Evolutionary conservation across 805 yeast species (phyloP).

Genomic region (Pichia eremophila): DNA sequence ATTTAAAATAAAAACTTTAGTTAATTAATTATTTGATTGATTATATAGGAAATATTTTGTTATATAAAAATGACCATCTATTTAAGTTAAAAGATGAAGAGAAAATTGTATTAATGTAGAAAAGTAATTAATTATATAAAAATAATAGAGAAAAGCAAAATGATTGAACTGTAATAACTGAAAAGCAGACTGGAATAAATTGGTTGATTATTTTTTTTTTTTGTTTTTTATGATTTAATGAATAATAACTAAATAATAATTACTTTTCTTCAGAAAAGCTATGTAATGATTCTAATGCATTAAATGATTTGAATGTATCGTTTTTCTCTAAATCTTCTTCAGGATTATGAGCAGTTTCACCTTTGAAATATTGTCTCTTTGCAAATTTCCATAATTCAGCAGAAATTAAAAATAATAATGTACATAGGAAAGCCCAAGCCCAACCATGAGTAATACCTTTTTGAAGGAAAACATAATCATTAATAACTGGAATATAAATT

Average conservation of each 20-base stretch:
- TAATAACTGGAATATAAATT: constrained; percentile 82
- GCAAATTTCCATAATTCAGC: constrained; percentile 59
- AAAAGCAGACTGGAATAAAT: too few species aligned
- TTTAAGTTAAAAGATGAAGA: too few species aligned
- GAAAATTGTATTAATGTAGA: background rate
- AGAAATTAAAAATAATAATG: constrained; percentile 46
- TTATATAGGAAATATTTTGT: background rate
- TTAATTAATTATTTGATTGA: too few species aligned
- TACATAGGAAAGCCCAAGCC: constrained; percentile 61
- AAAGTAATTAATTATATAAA: background rate
- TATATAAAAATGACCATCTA: too few species aligned
- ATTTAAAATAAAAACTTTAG: too few species aligned
- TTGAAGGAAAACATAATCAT: constrained; percentile 66
- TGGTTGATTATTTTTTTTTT: too few species aligned
- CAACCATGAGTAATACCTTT: constrained; percentile 67
- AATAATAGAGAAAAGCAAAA: too few species aligned
- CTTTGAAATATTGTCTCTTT: constrained; percentile 47
- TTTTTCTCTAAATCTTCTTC: constrained; percentile 52
- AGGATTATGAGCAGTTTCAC: constrained; percentile 40
- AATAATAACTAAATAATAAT: background rate
- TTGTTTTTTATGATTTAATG: too few species aligned
- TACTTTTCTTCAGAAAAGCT: background rate
- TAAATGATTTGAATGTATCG: background rate
- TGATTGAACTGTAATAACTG: too few species aligned
- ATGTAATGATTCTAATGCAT: background rate